Evolutionary conservation across 331 rosid species (phyloP), one percentile per base, ranked within the genome.

Genomic region (Prunus yedoensis): DNA sequence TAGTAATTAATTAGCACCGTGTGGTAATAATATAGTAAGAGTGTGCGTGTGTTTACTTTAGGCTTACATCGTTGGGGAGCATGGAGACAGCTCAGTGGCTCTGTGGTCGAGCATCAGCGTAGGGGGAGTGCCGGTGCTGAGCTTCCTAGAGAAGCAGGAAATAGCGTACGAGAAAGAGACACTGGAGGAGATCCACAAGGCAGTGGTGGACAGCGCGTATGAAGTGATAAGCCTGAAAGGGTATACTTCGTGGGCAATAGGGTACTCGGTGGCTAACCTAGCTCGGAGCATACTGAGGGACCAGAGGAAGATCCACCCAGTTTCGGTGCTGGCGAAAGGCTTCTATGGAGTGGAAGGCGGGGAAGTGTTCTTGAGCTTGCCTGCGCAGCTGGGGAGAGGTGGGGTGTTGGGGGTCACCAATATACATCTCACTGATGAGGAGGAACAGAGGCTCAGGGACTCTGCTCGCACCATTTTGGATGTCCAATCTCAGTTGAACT

Each of bases 1-100:
- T 38, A 38, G 43, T 38, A 38, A 38, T 38, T 1, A 38, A 6
- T 38, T 38, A 38, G 9, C 43, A 38, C 41, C 41, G 8, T 35
- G 41, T 38, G 43, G 9, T 38, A 7, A 38, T 38, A 38, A 6
- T 38, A 38, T 38, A 38, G 43, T 38, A 38, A 38, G 43, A 38
- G 43, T 38, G 43, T 38, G 43, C 43, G 2, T 18, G 20, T 61
- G 66, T 61, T 4, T 35, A 35, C 41, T 35, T 35, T 61, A 91
- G 98, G 98, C 98, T 23, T 91, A 46, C 83, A 89, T 94, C 27
- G 87, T 94, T 17, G 97, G 98, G 70, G 97, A 94, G 75, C 98
- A 94, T 18, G 98, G 98, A 5, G 98, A 94, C 66, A 94, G 97
- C 85, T 94, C 96, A 10, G 98, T 94, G 88, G 98, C 98, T 2